Evolutionary conservation across 257 asterid genomes (phyloP), one percentile per base, ranked within the genome.

Genomic region (Solanum commersonii): DNA sequence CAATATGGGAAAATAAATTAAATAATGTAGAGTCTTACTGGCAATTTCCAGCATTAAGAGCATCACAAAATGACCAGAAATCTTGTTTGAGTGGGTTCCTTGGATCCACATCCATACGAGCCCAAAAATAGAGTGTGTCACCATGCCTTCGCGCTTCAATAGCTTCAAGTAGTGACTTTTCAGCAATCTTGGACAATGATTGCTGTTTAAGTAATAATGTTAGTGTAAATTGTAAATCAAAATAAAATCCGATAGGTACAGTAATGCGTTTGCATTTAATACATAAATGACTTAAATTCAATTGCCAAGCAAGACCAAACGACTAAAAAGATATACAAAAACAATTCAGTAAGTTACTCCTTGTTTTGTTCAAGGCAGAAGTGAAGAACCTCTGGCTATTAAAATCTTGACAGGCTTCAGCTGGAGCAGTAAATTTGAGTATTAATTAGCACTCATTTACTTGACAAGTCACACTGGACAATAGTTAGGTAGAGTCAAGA

Each of bases 61-160:
- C 92, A 91, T 97, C 98, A 88, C 99, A 97, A 89, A 96, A 97
- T 29, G 99, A 94, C 99, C 99, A 97, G 91, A 97, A 97, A 90
- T 96, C 98, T 77, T 90, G 94, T 89, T 92, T 91, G 84, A 60
- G 86, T 2, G 94, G 91, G 86, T 91, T 93, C 87, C 98, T 93
- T 25, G 91, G 93, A 89, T 96, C 99, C 89, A 10, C 76, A 87
- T 96, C 98, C 92, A 94, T 89, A 44, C 96, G 92, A 90, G 91
- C 95, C 99, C 99, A 97, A 90, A 97, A 97, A 90, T 94, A 95
- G 74, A 97, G 92, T 63, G 98, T 73, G 89, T 97, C 98, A 56
- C 98, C 98, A 83, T 97, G 96, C 86, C 91, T 94, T 85, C 90
- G 92, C 33, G 93, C 91, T 90, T 95, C 95, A 59, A 96, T 93